Percentiles rank a stretch among this genome's conserved stretches.
phyloP scores from a whole-genome alignment of 2,329 filamentous ascomycete genomes.

The Zasmidium citrigriseum region DNA sequence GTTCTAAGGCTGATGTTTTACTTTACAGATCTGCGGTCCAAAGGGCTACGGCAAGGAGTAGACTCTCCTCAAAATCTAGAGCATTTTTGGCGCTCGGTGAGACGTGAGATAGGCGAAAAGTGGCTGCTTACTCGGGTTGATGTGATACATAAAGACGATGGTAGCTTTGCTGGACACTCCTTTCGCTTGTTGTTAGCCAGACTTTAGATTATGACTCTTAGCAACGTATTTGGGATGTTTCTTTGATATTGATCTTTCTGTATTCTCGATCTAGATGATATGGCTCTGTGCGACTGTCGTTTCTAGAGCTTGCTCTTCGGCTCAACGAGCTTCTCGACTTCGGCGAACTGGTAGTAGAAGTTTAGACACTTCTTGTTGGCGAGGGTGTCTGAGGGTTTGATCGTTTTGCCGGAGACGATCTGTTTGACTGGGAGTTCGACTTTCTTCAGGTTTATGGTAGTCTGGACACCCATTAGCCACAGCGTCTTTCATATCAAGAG shows the following conservation, averaged over 20 bases:
- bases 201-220: constrained; percentile 9
- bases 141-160: neutral
- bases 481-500: neutral
- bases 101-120: no score
- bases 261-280: neutral
- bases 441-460: constrained; percentile 82
- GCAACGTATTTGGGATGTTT: neutral
- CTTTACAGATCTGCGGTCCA: constrained; percentile 2
- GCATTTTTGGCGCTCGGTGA: no score
- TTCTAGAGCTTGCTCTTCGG: constrained; percentile 53
- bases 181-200: constrained; percentile 14
- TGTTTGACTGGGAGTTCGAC: constrained; percentile 83
- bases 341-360: constrained; percentile 77
- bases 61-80: neutral
- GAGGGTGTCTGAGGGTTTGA: constrained; percentile 76
- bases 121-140: no score
- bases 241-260: neutral
- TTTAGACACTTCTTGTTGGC: constrained; percentile 74
- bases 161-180: constrained; percentile 7
- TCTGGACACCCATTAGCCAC: constrained; percentile 47
- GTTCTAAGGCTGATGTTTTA: neutral
- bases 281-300: neutral
- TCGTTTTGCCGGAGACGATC: constrained; percentile 72
- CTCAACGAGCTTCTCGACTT: constrained; percentile 62
- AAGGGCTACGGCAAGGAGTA: neutral